Percentiles rank a stretch among this genome's conserved stretches.
Evolutionary conservation across 2,329 filamentous ascomycete genomes (phyloP).

Genomic region (Penicillium vulpinum): DNA sequence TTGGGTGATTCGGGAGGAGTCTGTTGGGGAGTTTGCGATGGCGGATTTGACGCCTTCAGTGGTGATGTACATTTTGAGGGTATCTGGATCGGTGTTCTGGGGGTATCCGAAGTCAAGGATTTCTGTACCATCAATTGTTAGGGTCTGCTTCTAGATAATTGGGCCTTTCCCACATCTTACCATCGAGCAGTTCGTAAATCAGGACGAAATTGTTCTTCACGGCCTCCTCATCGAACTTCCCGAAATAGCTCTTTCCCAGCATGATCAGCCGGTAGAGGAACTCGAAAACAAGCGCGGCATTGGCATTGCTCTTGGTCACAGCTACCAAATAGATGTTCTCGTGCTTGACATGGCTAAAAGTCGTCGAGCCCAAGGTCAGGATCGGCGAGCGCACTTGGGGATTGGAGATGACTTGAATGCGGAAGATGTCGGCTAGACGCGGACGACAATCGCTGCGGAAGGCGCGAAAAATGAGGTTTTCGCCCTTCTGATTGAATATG

Average conservation of each 20-base stretch:
- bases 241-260: constrained; percentile 93
- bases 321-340: constrained; percentile 98
- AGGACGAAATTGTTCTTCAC: constrained; percentile 99
- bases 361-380: constrained; percentile 93
- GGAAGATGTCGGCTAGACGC: constrained; percentile 96
- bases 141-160: background rate
- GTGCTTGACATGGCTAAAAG: constrained; percentile 99
- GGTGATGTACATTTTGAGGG: constrained; percentile 99
- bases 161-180: constrained; percentile 48
- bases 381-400: constrained; percentile 96
- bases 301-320: constrained; percentile 98
- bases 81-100: constrained; percentile 98
- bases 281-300: constrained; percentile 96
- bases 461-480: constrained; percentile 98
- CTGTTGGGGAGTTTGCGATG: constrained; percentile 66
- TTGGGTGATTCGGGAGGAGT: constrained; percentile 98
- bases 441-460: constrained; percentile 98
- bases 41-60: constrained; percentile 96
- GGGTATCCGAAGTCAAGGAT: constrained; percentile 99
- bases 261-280: constrained; percentile 91
- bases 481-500: constrained; percentile 98
- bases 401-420: constrained; percentile 99
- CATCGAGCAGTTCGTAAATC: constrained; percentile 94
- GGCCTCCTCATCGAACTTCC: constrained; percentile 98
- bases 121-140: constrained; percentile 56